phyloP scores from a whole-genome alignment of 192 early-diverging fungal genomes.

The Entomortierella beljakovae region DNA sequence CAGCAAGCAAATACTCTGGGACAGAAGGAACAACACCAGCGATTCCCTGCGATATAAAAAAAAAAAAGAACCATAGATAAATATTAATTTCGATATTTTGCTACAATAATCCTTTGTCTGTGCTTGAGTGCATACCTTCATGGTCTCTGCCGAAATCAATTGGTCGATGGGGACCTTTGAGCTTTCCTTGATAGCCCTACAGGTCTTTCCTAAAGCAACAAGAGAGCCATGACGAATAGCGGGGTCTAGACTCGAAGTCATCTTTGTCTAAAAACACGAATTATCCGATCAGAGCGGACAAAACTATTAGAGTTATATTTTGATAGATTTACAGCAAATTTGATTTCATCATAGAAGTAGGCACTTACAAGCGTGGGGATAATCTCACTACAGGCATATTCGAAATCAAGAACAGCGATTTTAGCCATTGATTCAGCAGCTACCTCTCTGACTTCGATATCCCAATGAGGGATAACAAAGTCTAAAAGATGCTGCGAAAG shows the following conservation, averaged over 20 bases:
- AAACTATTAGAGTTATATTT: not conserved
- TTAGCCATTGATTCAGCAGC: conserved; percentile 78
- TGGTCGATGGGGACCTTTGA: conserved; percentile 22
- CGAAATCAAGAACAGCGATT: conserved; percentile 71
- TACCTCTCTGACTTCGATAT: conserved; percentile 80
- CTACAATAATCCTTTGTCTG: not conserved
- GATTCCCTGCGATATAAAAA: conserved; percentile 37
- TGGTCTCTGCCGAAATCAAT: conserved; percentile 7
- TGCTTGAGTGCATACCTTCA: conserved; percentile 10
- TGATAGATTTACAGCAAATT: not conserved
- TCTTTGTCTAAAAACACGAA: conserved; percentile 13
- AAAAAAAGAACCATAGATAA: not conserved
- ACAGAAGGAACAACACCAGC: conserved; percentile 47
- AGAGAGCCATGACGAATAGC: conserved; percentile 46
- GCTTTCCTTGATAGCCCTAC: conserved; percentile 30
- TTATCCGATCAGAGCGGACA: not conserved
- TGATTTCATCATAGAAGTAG: not conserved
- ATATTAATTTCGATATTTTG: not conserved
- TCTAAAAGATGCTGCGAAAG: conserved; percentile 79
- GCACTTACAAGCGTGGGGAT: conserved; percentile 69
- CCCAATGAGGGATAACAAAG: conserved; percentile 87
- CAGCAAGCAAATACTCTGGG: conserved; percentile 58
- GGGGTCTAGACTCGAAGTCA: conserved; percentile 34
- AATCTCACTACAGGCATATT: conserved; percentile 61
- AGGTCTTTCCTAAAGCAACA: conserved; percentile 35